Percentiles rank a stretch among this genome's conserved stretches.
These are phyloP conservation scores for Penicillium roqueforti DNA, from an alignment of 495 filamentous ascomycete genomes.

Conservation along the genomic window DNA sequence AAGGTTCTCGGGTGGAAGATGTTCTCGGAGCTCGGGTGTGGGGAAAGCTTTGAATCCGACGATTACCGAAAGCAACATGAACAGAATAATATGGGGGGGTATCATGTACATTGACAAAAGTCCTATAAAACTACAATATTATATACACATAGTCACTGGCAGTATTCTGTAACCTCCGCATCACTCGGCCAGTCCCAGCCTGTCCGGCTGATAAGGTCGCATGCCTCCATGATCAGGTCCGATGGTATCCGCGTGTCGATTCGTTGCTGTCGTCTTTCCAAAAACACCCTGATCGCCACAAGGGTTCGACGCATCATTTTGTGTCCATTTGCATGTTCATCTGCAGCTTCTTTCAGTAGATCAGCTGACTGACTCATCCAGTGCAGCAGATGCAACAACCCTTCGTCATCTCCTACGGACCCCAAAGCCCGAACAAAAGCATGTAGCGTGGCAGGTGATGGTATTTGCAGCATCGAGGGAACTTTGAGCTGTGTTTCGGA, in stretches of 20 bases:
- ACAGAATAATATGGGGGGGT: slow-evolving; percentile 5
- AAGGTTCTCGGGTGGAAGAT: slow-evolving; percentile 5
- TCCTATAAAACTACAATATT: slow-evolving; percentile 24
- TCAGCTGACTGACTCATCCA: slow-evolving; percentile 49
- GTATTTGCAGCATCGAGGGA: slow-evolving; percentile 39
- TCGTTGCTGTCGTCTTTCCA: slow-evolving; percentile 39
- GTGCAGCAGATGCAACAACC: slow-evolving; percentile 44
- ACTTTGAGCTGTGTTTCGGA: slow-evolving; percentile 18
- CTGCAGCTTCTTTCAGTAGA: slow-evolving; percentile 34
- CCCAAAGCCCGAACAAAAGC: slow-evolving; percentile 52
- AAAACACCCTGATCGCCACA: slow-evolving; percentile 48
- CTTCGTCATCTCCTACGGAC: slow-evolving; percentile 44
- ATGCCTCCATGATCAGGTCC: slow-evolving; percentile 32
- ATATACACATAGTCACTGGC: slow-evolving; percentile 14
- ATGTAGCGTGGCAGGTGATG: slow-evolving; percentile 47
- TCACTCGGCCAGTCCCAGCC: slow-evolving; percentile 54
- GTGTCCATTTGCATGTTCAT: slow-evolving; percentile 41
- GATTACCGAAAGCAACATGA: slow-evolving; percentile 16
- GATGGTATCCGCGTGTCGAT: slow-evolving; percentile 18
- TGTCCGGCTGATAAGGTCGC: slow-evolving; percentile 43
- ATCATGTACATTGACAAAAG: slow-evolving; percentile 19
- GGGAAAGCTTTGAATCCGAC: slow-evolving; percentile 27
- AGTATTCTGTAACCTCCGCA: slow-evolving; percentile 48
- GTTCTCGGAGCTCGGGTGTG: slow-evolving; percentile 20
- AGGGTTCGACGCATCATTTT: slow-evolving; percentile 45